Evolutionary conservation across 164 flowering plant genomes (phyloP).

Genomic region (Magnolia changhungtana): DNA sequence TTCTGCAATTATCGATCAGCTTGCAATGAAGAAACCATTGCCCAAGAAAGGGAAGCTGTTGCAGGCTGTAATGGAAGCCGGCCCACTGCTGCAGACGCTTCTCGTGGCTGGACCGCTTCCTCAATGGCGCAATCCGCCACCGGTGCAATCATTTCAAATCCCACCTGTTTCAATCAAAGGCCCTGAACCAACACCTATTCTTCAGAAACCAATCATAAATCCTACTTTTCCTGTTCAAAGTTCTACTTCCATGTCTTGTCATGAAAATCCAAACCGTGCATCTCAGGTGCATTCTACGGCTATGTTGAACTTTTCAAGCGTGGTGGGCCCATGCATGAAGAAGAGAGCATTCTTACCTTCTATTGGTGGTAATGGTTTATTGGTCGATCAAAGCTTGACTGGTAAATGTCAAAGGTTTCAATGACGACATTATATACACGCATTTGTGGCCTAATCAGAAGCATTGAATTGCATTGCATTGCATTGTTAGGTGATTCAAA

Average conservation of each 20-base stretch:
- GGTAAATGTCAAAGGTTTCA: conserved; percentile 48
- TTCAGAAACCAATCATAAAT: conserved; percentile 15
- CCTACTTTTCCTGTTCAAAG: conserved; percentile 4
- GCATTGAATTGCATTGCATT: neutral
- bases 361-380: conserved; percentile 9
- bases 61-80: conserved; percentile 70
- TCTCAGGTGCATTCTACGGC: conserved; percentile 36
- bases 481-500: neutral
- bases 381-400: conserved; percentile 13
- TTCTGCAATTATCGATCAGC: conserved; percentile 27
- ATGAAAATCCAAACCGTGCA: conserved; percentile 22
- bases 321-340: conserved; percentile 20
- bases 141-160: conserved; percentile 35
- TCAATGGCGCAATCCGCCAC: conserved; percentile 70
- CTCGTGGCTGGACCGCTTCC: conserved; percentile 79
- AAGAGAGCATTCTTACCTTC: conserved; percentile 16
- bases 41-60: conserved; percentile 73
- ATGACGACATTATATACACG: conserved; percentile 3
- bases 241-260: conserved; percentile 11
- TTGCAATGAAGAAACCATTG: conserved; percentile 41
- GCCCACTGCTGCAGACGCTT: conserved; percentile 74
- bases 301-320: conserved; percentile 30
- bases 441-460: neutral
- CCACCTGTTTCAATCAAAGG: conserved; percentile 42
- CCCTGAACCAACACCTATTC: conserved; percentile 12